Evolutionary conservation across 2,329 filamentous ascomycete genomes (phyloP).

Genomic region (Pseudofabraea citricarpa): DNA sequence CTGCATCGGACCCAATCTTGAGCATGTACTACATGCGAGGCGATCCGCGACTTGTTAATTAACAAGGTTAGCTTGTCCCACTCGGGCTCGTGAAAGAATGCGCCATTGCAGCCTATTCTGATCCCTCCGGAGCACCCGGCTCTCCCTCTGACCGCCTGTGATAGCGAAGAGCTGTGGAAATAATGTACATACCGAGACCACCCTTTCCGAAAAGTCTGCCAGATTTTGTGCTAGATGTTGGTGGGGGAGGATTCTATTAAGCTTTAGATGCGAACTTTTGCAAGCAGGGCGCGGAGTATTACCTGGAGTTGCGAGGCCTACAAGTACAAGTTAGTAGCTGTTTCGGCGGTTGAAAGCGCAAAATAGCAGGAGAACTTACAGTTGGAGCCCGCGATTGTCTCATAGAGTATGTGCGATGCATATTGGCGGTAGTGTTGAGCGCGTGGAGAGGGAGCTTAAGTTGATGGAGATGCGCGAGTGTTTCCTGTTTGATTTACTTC

Average conservation of each 20-base stretch:
- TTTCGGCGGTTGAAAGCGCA: neutral
- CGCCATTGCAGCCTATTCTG: too few species aligned
- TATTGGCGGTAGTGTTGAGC: slow-evolving; percentile 34
- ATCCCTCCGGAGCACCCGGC: too few species aligned
- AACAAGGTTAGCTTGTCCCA: too few species aligned
- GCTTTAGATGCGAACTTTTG: neutral
- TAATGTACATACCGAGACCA: slow-evolving; percentile 64
- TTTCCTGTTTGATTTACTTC: too few species aligned
- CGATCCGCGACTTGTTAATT: too few species aligned
- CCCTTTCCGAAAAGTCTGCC: slow-evolving; percentile 83
- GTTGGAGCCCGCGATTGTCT: slow-evolving; percentile 95
- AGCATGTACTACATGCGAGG: too few species aligned
- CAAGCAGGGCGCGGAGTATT: neutral
- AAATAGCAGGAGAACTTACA: slow-evolving; percentile 48
- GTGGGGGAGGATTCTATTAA: slow-evolving; percentile 75
- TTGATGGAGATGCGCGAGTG: neutral
- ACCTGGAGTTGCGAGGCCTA: slow-evolving; percentile 53
- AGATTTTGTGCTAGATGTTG: slow-evolving; percentile 84
- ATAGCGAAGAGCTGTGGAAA: too few species aligned
- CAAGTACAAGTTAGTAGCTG: neutral
- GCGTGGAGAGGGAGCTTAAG: neutral
- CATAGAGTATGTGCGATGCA: slow-evolving; percentile 99
- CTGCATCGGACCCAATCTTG: too few species aligned
- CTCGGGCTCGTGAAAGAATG: too few species aligned
- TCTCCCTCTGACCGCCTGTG: too few species aligned